Conservation (phyloP, 306 rosid species). For the Casuarina equisetifolia region DNA sequence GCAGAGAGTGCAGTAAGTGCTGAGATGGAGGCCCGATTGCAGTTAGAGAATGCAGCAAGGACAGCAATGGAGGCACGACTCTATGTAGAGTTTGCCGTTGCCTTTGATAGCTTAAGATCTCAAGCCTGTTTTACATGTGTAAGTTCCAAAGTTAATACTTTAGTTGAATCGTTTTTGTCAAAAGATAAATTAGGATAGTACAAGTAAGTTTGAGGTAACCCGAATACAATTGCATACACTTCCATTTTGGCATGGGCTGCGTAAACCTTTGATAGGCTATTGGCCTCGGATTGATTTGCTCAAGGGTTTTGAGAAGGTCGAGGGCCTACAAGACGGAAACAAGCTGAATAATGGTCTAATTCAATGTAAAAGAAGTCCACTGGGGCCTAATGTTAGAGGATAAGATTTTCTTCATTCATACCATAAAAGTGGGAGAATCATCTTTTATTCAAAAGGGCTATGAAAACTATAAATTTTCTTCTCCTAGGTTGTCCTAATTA, state of each 20-base stretch:
- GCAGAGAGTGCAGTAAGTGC: constrained; percentile 12
- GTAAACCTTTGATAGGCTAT: not conserved
- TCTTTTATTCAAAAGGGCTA: not conserved
- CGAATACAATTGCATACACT: not conserved
- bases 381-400: not conserved
- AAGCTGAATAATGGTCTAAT: not conserved
- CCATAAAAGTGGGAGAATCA: not conserved
- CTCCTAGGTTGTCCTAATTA: not conserved
- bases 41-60: constrained; percentile 13
- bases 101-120: constrained; percentile 14
- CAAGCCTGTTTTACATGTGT: not conserved
- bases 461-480: not conserved
- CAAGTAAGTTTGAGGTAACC: not conserved
- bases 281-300: not conserved
- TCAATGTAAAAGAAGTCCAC: not conserved
- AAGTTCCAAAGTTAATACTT: not conserved
- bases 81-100: constrained; percentile 4
- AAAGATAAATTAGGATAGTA: not conserved
- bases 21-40: constrained; percentile 18
- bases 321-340: not conserved
- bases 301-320: not conserved
- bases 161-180: not conserved
- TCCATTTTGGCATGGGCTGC: not conserved
- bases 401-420: not conserved
- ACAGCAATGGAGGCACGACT: constrained; percentile 15